A percentile compares a stretch with the other conserved stretches of the same genome.
Conservation (phyloP, 768 basidiomycete genomes). For the Suillus plorans region DNA sequence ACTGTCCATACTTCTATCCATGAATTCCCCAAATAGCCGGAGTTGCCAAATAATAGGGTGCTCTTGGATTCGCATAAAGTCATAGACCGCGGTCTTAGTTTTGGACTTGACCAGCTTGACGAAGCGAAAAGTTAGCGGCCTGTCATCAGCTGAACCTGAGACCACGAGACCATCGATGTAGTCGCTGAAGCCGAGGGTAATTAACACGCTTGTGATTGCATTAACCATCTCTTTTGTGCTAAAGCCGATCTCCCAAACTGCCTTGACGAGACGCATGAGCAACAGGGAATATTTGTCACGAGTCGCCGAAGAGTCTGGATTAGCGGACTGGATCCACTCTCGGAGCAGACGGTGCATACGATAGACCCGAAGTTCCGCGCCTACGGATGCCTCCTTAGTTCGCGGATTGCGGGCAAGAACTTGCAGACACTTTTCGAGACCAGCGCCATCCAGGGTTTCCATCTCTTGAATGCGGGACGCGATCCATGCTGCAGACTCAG, state of each 20-base stretch:
- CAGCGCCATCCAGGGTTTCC: conserved; percentile 28
- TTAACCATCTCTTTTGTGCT: conserved; percentile 30
- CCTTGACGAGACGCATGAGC: conserved; percentile 50
- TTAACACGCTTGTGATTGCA: conserved; percentile 40
- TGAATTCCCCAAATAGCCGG: conserved; percentile 65
- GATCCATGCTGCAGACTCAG: conserved; percentile 52
- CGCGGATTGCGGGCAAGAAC: conserved; percentile 46
- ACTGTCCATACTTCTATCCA: conserved; percentile 74
- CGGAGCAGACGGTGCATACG: conserved; percentile 50
- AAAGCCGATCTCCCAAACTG: conserved; percentile 36
- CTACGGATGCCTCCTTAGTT: conserved; percentile 42
- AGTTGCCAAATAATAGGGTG: conserved; percentile 66
- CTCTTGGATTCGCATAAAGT: conserved; percentile 57
- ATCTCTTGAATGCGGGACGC: conserved; percentile 43
- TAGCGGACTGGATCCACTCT: conserved; percentile 50
- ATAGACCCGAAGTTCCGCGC: conserved; percentile 52
- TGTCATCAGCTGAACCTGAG: conserved; percentile 21
- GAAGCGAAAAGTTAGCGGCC: conserved; percentile 48
- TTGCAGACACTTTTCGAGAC: conserved; percentile 34
- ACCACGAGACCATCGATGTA: conserved; percentile 30
- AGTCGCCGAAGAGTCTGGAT: conserved; percentile 34
- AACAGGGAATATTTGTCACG: conserved; percentile 47
- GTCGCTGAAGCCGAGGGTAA: conserved; percentile 47
- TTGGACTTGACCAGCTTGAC: conserved; percentile 53
- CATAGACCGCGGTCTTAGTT: conserved; percentile 36